Conservation (phyloP, 78 protist genomes). For the Pelomyxa schiedti region DNA sequence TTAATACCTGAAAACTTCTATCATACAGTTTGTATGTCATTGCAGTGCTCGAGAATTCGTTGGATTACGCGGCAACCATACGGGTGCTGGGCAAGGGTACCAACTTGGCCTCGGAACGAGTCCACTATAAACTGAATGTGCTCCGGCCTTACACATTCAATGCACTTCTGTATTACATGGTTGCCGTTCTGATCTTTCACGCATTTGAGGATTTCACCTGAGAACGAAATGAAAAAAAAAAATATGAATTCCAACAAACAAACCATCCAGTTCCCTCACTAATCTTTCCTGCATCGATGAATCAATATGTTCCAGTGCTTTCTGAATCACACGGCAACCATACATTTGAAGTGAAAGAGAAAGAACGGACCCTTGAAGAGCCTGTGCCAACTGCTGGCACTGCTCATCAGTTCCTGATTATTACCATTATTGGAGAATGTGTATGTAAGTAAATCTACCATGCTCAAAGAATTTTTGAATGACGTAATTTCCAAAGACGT, state of each 20-base stretch:
- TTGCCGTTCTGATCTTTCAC: conserved; percentile 98
- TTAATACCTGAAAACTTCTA: neutral
- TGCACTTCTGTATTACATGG: conserved; percentile 97
- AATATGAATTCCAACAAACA: no score
- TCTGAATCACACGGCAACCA: conserved; percentile 97
- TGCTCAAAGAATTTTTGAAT: conserved; percentile 95
- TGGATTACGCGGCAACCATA: conserved; percentile 99
- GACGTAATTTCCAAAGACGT: conserved; percentile 99
- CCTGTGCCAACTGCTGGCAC: conserved; percentile 39
- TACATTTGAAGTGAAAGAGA: conserved; percentile 84
- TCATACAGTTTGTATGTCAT: conserved; percentile 28
- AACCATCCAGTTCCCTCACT: conserved; percentile 73
- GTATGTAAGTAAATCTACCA: conserved; percentile 35
- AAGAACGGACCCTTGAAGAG: conserved; percentile 66
- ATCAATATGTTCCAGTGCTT: conserved; percentile 52
- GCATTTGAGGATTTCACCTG: conserved; percentile 72
- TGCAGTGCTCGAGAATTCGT: conserved; percentile 86
- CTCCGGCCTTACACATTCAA: conserved; percentile 73
- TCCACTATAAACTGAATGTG: conserved; percentile 79
- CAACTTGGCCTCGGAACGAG: conserved; percentile 66
- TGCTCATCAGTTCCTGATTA: conserved; percentile 59
- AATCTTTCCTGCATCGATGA: conserved; percentile 36
- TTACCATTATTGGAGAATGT: neutral
- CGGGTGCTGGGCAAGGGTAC: conserved; percentile 79
- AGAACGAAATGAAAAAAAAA: neutral